Percentiles rank a stretch among this genome's conserved stretches.
Evolutionary conservation across 2,329 filamentous ascomycete species (phyloP).

Genomic region (Penicillium sp.): DNA sequence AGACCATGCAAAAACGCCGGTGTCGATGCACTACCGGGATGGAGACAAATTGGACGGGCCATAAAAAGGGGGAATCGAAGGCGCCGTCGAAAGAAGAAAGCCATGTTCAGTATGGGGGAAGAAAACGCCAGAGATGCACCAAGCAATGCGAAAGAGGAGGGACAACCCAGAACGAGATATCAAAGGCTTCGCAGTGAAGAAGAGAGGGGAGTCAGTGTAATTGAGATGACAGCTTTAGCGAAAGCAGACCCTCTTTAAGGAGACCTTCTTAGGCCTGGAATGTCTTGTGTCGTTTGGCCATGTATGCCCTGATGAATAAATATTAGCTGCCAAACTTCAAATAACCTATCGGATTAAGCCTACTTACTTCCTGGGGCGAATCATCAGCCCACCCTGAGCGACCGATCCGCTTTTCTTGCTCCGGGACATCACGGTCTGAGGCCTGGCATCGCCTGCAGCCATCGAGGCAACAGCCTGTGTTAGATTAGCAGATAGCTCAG

Average conservation of each 20-base stretch:
- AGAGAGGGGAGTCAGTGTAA: neutral
- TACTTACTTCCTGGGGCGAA: conserved; percentile 30
- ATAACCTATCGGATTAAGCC: neutral
- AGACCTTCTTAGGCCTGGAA: neutral
- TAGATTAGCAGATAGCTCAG: conserved; percentile 1
- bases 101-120: conserved; percentile 2
- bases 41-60: neutral
- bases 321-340: neutral
- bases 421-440: conserved; percentile 83
- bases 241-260: neutral
- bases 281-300: neutral
- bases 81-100: neutral
- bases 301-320: neutral
- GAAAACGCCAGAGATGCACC: neutral
- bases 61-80: neutral
- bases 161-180: neutral
- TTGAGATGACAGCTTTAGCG: neutral
- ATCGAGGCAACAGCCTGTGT: conserved; percentile 73
- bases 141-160: neutral
- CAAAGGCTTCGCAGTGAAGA: neutral
- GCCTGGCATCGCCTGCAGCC: conserved; percentile 68
- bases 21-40: neutral
- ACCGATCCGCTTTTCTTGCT: conserved; percentile 51
- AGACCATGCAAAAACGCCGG: neutral
- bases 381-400: conserved; percentile 44